Conservation (phyloP, 176 grass and related monocot genomes). For the Luzula sylvatica region DNA sequence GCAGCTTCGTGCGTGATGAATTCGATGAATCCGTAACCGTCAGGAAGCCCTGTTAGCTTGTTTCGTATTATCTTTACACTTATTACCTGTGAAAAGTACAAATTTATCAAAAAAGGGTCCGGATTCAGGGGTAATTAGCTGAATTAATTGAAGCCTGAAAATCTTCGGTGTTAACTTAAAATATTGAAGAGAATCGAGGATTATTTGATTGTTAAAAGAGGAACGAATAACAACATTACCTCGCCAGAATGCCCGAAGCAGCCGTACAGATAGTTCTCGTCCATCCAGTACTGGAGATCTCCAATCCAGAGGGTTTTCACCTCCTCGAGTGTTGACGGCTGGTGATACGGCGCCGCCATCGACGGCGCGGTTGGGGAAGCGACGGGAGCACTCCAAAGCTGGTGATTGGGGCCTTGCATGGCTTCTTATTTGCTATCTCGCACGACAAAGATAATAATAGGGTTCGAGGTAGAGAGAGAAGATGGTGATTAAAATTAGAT, state of each 20-base stretch:
- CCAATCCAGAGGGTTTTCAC: constrained; percentile 98
- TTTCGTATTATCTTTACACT: constrained; percentile 31
- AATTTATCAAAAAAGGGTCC: too few relatives aligned
- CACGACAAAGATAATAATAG: too few relatives aligned
- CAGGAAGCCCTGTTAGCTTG: constrained; percentile 77
- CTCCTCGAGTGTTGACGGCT: constrained; percentile 84
- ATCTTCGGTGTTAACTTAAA: too few relatives aligned
- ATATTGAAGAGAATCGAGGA: too few relatives aligned
- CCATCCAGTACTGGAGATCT: constrained; percentile 96
- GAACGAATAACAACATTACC: too few relatives aligned
- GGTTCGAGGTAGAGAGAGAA: too few relatives aligned
- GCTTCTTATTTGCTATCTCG: too few relatives aligned
- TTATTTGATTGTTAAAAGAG: too few relatives aligned
- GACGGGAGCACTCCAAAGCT: constrained; percentile 1
- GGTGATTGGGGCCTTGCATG: constrained; percentile 15
- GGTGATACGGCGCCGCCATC: constrained; percentile 58
- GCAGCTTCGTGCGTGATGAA: constrained; percentile 88
- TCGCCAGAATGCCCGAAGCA: constrained; percentile 91
- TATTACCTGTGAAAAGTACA: too few relatives aligned
- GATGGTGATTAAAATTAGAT: too few relatives aligned
- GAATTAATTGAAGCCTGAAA: too few relatives aligned
- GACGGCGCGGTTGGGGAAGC: constrained; percentile 20
- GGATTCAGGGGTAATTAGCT: too few relatives aligned
- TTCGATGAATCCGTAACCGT: constrained; percentile 98
- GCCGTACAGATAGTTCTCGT: constrained; percentile 89